Evolutionary conservation across 1,284 basidiomycete species (phyloP).

Genomic region (Lignosus rhinocerotis): DNA sequence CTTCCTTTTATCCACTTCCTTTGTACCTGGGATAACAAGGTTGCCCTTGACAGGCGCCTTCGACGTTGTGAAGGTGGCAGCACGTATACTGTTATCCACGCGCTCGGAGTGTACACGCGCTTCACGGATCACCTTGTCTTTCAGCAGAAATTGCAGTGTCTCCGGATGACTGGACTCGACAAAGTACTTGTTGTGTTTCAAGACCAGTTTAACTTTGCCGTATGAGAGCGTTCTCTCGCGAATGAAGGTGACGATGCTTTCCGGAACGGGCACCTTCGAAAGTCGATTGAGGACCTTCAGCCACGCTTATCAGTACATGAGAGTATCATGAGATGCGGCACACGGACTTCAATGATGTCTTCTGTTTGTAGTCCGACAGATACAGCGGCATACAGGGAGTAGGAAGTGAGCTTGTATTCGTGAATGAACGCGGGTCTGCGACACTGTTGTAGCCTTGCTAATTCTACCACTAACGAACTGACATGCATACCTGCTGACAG

Average conservation of each 20-base stretch:
- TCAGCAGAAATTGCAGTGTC: slow-evolving; percentile 82
- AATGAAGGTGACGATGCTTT: slow-evolving; percentile 81
- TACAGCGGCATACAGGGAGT: slow-evolving; percentile 97
- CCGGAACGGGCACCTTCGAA: slow-evolving; percentile 91
- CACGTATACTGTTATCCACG: slow-evolving; percentile 69
- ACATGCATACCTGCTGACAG: slow-evolving; percentile 88
- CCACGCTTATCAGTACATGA: slow-evolving; percentile 25
- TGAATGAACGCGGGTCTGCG: slow-evolving; percentile 93
- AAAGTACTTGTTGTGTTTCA: slow-evolving; percentile 96
- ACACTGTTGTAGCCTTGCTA: slow-evolving; percentile 30
- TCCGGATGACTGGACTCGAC: slow-evolving; percentile 94
- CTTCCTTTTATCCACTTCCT: slow-evolving; percentile 66
- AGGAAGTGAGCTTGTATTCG: slow-evolving; percentile 98
- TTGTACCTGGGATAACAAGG: slow-evolving; percentile 85
- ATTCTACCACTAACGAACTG: slow-evolving; percentile 26
- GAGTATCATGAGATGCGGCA: slow-evolving; percentile 15
- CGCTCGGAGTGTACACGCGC: slow-evolving; percentile 71
- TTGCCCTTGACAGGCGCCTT: slow-evolving; percentile 81
- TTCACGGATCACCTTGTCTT: slow-evolving; percentile 82
- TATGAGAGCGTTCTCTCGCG: slow-evolving; percentile 91
- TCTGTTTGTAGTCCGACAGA: slow-evolving; percentile 97
- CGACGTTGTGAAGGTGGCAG: slow-evolving; percentile 80
- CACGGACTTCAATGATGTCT: slow-evolving; percentile 94
- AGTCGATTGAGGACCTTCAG: slow-evolving; percentile 79
- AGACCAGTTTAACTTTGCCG: slow-evolving; percentile 94